A percentile compares a stretch with the other conserved stretches of the same genome.
Evolutionary conservation across 202 grass and related monocot species (phyloP).

Genomic region (Musa balbisiana): DNA sequence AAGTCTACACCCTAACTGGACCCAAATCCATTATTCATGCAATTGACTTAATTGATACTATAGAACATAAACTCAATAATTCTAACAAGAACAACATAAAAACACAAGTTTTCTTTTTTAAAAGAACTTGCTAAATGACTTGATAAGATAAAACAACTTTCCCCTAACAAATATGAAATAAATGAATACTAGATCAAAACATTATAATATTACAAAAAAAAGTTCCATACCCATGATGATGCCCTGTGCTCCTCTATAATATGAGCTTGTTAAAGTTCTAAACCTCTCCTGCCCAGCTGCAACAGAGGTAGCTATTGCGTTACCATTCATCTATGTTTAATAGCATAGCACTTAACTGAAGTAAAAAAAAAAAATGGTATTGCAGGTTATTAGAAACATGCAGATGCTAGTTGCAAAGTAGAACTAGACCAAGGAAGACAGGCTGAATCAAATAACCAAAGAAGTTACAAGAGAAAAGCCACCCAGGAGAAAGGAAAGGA

Average conservation of each 20-base stretch:
- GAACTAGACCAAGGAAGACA: too few species aligned
- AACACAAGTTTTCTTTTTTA: background rate
- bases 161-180: background rate
- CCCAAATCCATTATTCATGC: too few species aligned
- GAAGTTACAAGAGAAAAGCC: too few species aligned
- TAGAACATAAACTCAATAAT: background rate
- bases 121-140: background rate
- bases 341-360: background rate
- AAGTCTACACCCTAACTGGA: too few species aligned
- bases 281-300: background rate
- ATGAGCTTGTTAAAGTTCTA: conserved; percentile 2
- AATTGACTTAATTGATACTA: background rate
- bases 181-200: background rate
- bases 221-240: conserved; percentile 11
- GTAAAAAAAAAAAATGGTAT: background rate
- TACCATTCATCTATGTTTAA: background rate
- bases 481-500: too few species aligned
- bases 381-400: too few species aligned
- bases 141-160: background rate
- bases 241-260: conserved; percentile 5
- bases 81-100: background rate
- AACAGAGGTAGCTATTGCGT: background rate
- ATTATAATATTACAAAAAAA: background rate
- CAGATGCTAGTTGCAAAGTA: too few species aligned
- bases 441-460: too few species aligned